Conservation (phyloP, 1,284 basidiomycete species). For the Xerocomus amazonicus region DNA sequence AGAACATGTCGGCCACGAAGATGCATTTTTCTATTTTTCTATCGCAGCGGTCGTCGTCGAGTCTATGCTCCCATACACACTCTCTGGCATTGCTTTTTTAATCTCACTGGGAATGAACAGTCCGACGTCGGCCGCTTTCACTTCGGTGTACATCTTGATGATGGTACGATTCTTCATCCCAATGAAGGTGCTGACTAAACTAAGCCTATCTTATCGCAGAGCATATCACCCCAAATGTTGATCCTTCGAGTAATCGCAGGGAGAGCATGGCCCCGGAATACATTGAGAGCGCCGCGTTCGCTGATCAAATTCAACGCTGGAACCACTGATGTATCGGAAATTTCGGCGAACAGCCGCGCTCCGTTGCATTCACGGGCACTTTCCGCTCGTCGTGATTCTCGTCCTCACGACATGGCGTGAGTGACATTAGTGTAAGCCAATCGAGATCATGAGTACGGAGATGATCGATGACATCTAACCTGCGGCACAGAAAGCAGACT, state of each 20-base stretch:
- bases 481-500: no score
- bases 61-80: conserved; percentile 27
- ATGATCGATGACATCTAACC: no score
- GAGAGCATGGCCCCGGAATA: conserved; percentile 13
- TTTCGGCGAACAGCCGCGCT: no score
- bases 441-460: neutral
- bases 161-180: conserved; percentile 16
- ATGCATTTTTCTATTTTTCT: conserved; percentile 19
- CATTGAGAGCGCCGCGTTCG: neutral
- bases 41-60: conserved; percentile 19
- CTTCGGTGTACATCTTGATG: conserved; percentile 18
- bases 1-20: conserved; percentile 13
- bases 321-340: no score
- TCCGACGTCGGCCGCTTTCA: conserved; percentile 9
- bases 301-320: conserved; percentile 8
- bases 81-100: conserved; percentile 27
- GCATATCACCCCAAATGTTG: conserved; percentile 31
- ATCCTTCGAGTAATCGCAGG: conserved; percentile 22
- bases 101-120: conserved; percentile 20
- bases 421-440: neutral
- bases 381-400: no score
- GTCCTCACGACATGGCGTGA: neutral
- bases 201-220: conserved; percentile 9
- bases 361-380: no score
- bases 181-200: neutral